Base-by-base conservation (phyloP, 2,329 filamentous ascomycete genomes). In the Emmonsiellopsis sp. region DNA sequence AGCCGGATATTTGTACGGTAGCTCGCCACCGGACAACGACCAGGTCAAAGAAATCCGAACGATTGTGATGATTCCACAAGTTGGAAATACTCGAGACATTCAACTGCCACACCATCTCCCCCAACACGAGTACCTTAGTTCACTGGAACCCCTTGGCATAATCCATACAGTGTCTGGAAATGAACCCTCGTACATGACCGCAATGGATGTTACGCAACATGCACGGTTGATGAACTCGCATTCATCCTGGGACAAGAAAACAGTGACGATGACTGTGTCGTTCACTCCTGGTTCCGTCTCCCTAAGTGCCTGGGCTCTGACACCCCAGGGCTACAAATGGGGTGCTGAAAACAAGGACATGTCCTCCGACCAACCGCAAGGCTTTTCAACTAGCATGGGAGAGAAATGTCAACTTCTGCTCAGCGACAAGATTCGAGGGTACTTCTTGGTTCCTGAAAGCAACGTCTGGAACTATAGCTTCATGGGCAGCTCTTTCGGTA, bases 221-320 rank as follows among this genome's bases (percentile, higher is more conserved):
- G 84, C 94, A 26, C 86, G 87, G 52, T 79, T 98, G 32, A 92
- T 96, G 76, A 89, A 93, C 59, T 77, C 83, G 1, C 91, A 98
- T 69, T 74, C 81, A 3, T 76, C 74, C 58, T 93, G 88, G 88
- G 86, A 95, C 70, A 86, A 89, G 70, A 93, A 90, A 76, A 95
- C 89, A 0, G 83, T 96, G 54, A 96, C 90, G 1, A 91, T 98
- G 74, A 91, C 91, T 2, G 92, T 97, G 5, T 89, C 90, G 16
- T 97, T 98, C 74, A 97, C 93, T 0, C 93, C 93, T 1, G 93
- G 93, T 57, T 96, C 91, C 50, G 93, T 98, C 15, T 96, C 92
- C 3, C 79, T 98, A 50, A 88, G 89, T 5, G 91, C 93, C 0
- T 98, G 92, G 90, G 86, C 87, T 4, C 81, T 98, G 41, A 96